Evolutionary conservation across 1,139 yeast genomes (phyloP), one percentile per base, ranked within the genome.

Genomic region (Pneumocystis wakefieldiae): DNA sequence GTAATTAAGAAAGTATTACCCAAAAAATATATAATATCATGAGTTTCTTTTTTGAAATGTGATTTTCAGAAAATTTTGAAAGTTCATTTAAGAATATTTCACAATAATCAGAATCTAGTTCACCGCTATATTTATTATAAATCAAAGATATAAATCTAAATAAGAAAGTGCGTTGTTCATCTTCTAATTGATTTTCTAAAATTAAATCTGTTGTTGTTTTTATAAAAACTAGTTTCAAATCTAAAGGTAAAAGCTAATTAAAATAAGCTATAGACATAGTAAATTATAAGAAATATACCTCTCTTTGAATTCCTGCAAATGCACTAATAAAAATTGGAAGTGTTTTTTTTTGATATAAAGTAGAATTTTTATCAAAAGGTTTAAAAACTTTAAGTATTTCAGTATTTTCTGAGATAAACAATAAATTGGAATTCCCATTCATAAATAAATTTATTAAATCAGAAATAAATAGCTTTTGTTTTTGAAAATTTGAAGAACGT

Each of bases 381-480:
- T 53, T 19, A 39, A 60, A 61, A 12, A 8, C 15, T 14, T 29
- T 32, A 8, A 61, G 60, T 14, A 63, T 64, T 48, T n/a, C 17
- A 39, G 10, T 24, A 24, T 53, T 36, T 61, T 48, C 24, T 24
- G 55, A 48, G 3, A 48, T 6, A 48, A 68, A 65, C 38, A 65
- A 55, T 17, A 61, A 36, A 24, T 67, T 65, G 37, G 63, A 55
- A n/a, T 64, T 63, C 2, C 65, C 66, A 6, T 55, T 38, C 29
- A 70, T 64, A 58, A 69, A 70, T 35, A 71, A 62, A n/a, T 69
- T 65, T 38, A 69, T 62, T 15, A 68, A 17, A 35, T 70, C 67
- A 6, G 59, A 60, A 2, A 67, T 62, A 37, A 67, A 64, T 10
- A 60, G 64, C 12, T 62, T 63, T 60, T 71, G 72, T n/a, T 64